Evolutionary conservation across 1,139 yeast genomes (phyloP), one percentile per base, ranked within the genome.

Genomic region (Lodderomyces parapsilosis): DNA sequence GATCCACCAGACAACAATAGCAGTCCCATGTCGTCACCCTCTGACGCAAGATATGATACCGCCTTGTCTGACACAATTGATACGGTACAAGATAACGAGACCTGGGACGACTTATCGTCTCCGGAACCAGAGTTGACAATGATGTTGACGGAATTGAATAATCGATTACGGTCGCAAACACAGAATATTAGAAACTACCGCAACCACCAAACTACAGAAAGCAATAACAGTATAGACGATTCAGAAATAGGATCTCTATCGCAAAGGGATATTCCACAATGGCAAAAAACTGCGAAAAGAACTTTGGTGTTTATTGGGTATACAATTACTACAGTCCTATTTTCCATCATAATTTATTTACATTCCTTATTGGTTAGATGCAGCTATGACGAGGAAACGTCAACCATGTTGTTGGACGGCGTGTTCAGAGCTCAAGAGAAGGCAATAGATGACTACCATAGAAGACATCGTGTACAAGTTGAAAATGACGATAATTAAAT

Each of bases 341-440:
- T 47, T 28, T 43, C 46, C 9, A 36, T 45, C 3, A 43, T 41
- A 36, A 42, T 45, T 27, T 47, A 45, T 37, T 36, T 47, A 5
- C 48, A 47, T 32, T 45, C 43, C 24, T 43, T 45, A 32, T 43
- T 44, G 20, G 39, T 47, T 4, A 43, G 40, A 25, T 45, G 39
- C 24, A 47, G 44, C 25, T 47, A 47, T 39, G 50, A 47, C 28
- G 45, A 43, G 13, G 45, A 47, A 15, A 47, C 50, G 3, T 48
- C 48, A 11, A 40, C 40, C 32, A 45, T 38, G 14, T 39, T 43
- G 38, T 41, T 44, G 22, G 44, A 47, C 30, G 40, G 43, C 19
- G 50, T 47, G 30, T 42, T 45, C 15, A 40, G 44, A 19, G 50
- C 44, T 10, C 50, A 47, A 31, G 50, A 47, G 42, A 38, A 38